Base-by-base conservation (phyloP, 2,329 filamentous ascomycete genomes). In the Botrytis porri region DNA sequence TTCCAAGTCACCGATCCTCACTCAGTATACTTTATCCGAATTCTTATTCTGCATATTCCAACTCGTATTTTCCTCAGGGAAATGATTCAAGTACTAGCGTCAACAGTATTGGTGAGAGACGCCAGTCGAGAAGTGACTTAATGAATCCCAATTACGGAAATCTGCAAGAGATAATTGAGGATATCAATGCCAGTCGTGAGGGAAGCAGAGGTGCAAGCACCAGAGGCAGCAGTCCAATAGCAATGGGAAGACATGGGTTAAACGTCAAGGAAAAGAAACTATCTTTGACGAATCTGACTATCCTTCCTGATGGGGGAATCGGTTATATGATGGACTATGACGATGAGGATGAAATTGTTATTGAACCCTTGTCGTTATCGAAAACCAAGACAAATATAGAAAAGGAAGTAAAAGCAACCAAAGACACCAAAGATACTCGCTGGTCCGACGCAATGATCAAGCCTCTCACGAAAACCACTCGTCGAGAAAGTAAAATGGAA, bases 391-490 rank as follows among this genome's bases (percentile, higher is more conserved):
- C 16, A 25, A 62, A 61, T 9, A 6, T 35, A 16, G 43, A 51
- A 35, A 61, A 37, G 41, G 41, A 35, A 29, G 37, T 5, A 10
- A 48, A 29, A 51, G 9, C 4, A n/a, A 54, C 18, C 20, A 32
- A 64, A n/a, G 37, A 60, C 0, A n/a, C 29, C 9, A 72, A 59
- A 25, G 59, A 57, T 14, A 69, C 41, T 1, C 48, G 75, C 45
- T 78, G 77, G 77, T 76, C 75, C 0, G 74, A 75, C 10, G 75
- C 74, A 9, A 78, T 78, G 76, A n/a, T 39, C 1, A 76, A 76
- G 57, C 63, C 76, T 4, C 35, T 45, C 16, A 51, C 67, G 9
- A 72, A 62, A 57, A 66, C 51, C 0, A 70, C 75, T 1, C 62
- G 76, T 14, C 62, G 73, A 16, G 77, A 77, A 39, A 76, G 75